Base-by-base conservation (phyloP, 805 yeast genomes). In the Kazachstania taianensis region DNA sequence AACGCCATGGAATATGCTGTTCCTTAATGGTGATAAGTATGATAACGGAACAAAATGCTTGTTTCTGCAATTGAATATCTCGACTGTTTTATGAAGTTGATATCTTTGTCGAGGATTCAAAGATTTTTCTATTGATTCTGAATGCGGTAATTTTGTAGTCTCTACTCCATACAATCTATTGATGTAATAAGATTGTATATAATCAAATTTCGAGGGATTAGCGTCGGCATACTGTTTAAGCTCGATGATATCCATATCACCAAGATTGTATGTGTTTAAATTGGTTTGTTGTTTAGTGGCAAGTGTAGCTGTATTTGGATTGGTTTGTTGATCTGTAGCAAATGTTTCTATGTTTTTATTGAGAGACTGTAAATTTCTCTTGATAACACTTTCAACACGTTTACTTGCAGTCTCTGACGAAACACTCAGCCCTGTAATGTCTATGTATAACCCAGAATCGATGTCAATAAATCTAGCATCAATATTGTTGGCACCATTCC, bases 391-490 rank as follows among this genome's bases (percentile, higher is more conserved):
- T 20, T 26, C 22, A n/a, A n/a, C n/a, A n/a, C n/a, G n/a, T n/a
- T n/a, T n/a, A n/a, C n/a, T n/a, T n/a, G n/a, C n/a, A n/a, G n/a
- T n/a, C n/a, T n/a, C n/a, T n/a, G 53, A 56, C 13, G 75, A 63
- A 12, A 72, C 50, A 2, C 79, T 67, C 39, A 78, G 57, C 0
- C 76, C 87, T 0, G 92, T 81, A 20, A 81, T 72, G 53, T 81
- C 92, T 37, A 81, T 75, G 48, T 74, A 81, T 37, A 77, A 55
- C 0, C 89, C 92, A 7, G 77, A 67, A 44, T 76, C 80, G 10
- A 75, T 62, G 53, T 80, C 87, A 40, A 81, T 74, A 48, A 80
- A 77, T 35, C 92, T 59, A 0, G 81, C 87, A 57, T 78, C 84
- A 30, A 80, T 78, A 46, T 75, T 74, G 49, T 78, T 78, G 16